phyloP scores from a whole-genome alignment of 2,329 filamentous ascomycete genomes.

The Cadophora gregata region DNA sequence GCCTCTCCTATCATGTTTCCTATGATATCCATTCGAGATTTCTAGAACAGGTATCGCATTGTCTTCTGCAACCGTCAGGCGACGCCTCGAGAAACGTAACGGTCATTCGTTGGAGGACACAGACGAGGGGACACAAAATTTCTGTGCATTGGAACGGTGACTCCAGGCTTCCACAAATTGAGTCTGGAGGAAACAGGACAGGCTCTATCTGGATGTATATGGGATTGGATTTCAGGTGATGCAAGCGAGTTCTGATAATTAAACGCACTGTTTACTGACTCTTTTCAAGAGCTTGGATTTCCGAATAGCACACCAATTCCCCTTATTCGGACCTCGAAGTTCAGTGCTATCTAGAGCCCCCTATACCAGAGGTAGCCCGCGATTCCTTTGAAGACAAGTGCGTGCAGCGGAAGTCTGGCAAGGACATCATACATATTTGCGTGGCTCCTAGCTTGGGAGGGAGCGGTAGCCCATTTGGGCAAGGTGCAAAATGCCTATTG shows the following conservation, averaged over 20 bases:
- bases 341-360: background rate
- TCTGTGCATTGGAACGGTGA: background rate
- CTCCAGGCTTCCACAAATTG: background rate
- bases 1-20: background rate
- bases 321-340: background rate
- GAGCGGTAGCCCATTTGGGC: too few relatives aligned
- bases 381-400: background rate
- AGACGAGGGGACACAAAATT: background rate
- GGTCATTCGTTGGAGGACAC: background rate
- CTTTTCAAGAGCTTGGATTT: background rate
- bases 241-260: background rate
- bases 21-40: background rate
- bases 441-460: background rate
- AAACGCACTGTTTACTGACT: background rate
- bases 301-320: background rate
- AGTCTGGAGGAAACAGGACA: background rate
- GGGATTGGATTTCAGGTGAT: background rate
- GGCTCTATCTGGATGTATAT: background rate
- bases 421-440: background rate
- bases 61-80: background rate
- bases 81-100: background rate
- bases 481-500: background rate
- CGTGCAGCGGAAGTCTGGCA: background rate
- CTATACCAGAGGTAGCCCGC: background rate
- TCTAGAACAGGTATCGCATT: background rate